Percentiles rank a stretch among this genome's conserved stretches.
These are phyloP conservation scores for Aspergillus udagawae DNA, from an alignment of 2,329 filamentous ascomycete species.

Conservation along the genomic window DNA sequence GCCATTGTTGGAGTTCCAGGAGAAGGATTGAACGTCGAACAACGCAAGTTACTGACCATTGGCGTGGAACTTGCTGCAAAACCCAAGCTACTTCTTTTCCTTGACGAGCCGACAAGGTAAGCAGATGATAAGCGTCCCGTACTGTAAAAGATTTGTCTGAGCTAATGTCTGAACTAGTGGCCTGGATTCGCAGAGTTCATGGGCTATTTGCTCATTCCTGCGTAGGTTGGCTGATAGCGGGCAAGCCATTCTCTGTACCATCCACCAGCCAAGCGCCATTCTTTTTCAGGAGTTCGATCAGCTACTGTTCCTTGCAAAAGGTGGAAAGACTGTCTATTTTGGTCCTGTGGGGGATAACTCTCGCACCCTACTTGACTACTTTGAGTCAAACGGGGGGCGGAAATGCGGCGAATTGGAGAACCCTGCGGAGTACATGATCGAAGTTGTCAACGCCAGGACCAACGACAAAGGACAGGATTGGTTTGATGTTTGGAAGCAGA, in stretches of 20 bases:
- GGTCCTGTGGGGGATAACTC: conserved; percentile 61
- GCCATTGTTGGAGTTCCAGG: conserved; percentile 84
- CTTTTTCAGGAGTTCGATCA: conserved; percentile 77
- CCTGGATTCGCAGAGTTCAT: conserved; percentile 84
- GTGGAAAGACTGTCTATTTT: conserved; percentile 65
- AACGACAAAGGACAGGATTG: conserved; percentile 48
- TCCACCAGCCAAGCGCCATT: conserved; percentile 88
- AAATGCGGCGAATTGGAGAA: conserved; percentile 59
- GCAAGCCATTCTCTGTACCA: conserved; percentile 86
- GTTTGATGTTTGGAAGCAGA: conserved; percentile 58
- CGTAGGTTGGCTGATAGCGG: conserved; percentile 83
- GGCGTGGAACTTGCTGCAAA: conserved; percentile 91
- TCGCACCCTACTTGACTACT: conserved; percentile 56
- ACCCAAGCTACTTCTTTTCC: conserved; percentile 78
- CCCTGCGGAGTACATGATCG: conserved; percentile 70
- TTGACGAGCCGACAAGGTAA: conserved; percentile 78
- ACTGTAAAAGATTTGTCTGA: not conserved
- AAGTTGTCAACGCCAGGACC: conserved; percentile 46
- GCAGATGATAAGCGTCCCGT: not conserved
- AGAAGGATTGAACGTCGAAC: conserved; percentile 63
- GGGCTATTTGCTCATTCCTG: conserved; percentile 79
- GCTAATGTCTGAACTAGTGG: conserved; percentile 48
- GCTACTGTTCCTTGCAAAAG: conserved; percentile 58
- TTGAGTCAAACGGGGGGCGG: conserved; percentile 58
- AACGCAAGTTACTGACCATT: conserved; percentile 74